Percentiles rank a stretch among this genome's conserved stretches.
These are phyloP conservation scores for Phytopythium sindhum DNA, from an alignment of 352 stramenopile genomes.

Conservation along the genomic window DNA sequence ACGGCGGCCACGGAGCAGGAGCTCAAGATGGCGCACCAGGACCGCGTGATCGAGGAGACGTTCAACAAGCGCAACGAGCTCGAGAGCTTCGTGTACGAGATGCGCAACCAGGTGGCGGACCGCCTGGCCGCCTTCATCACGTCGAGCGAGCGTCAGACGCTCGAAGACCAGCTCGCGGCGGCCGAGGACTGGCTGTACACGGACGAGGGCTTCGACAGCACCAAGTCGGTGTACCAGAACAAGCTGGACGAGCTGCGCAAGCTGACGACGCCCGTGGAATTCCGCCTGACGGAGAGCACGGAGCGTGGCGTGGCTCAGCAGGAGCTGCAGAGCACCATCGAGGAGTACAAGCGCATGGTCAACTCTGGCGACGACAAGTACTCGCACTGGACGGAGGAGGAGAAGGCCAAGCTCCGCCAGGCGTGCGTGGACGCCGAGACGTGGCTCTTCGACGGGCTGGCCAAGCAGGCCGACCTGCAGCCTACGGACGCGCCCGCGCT, in stretches of 20 bases:
- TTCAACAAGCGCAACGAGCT: constrained; percentile 99
- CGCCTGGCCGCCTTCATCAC: constrained; percentile 86
- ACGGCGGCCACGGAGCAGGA: constrained; percentile 84
- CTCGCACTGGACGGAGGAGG: constrained; percentile 95
- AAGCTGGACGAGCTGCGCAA: constrained; percentile 95
- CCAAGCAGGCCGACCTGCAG: constrained; percentile 90
- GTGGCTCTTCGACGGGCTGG: constrained; percentile 96
- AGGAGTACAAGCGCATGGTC: constrained; percentile 95
- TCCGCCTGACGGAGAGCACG: constrained; percentile 89
- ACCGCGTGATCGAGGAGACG: constrained; percentile 96
- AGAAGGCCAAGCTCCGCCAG: constrained; percentile 92
- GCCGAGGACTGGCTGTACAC: constrained; percentile 99
- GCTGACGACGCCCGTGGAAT: constrained; percentile 92
- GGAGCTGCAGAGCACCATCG: constrained; percentile 91
- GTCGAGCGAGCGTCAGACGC: constrained; percentile 81
- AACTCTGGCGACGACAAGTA: constrained; percentile 93
- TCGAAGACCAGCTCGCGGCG: constrained; percentile 89
- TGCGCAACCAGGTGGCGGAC: constrained; percentile 95
- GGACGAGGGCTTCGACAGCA: constrained; percentile 98
- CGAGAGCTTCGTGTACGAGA: constrained; percentile 99
- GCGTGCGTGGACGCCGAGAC: constrained; percentile 84
- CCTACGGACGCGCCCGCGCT: constrained; percentile 90
- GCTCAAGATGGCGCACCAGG: constrained; percentile 94
- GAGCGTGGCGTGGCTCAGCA: constrained; percentile 85
- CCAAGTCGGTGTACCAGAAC: constrained; percentile 94